Percentiles rank a stretch among this genome's conserved stretches.
These are phyloP conservation scores for Cornus kousa DNA, from an alignment of 148 eudicot genomes.

Conservation along the genomic window DNA sequence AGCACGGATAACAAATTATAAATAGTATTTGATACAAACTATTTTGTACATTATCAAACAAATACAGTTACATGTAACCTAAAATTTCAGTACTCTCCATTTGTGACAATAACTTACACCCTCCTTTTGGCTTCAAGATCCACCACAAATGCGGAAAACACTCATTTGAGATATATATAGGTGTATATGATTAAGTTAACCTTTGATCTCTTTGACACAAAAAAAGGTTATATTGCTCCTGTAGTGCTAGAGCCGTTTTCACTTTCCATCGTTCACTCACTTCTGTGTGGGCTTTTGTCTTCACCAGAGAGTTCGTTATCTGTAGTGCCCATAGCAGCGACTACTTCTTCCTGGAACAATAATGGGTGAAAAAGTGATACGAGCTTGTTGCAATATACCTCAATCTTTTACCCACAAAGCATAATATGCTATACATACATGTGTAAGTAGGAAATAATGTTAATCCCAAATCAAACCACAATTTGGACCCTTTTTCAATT, in stretches of 20 bases:
- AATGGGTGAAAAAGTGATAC: neutral
- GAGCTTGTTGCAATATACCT: neutral
- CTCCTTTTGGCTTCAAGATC: neutral
- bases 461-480: neutral
- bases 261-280: neutral
- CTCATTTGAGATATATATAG: neutral
- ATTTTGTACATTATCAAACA: no score
- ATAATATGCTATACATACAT: no score
- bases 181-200: neutral
- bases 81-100: neutral
- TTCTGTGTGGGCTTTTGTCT: neutral
- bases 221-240: neutral
- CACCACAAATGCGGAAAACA: neutral
- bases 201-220: neutral
- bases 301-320: slow-evolving; percentile 17
- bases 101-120: slow-evolving; percentile 2
- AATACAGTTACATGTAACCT: neutral
- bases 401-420: neutral
- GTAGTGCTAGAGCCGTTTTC: neutral
- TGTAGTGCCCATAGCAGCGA: neutral
- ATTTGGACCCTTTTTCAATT: no score
- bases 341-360: slow-evolving; percentile 13
- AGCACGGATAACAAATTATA: neutral
- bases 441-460: neutral
- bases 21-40: no score